These are phyloP conservation scores for Cutaneotrichosporon mucoides DNA, from an alignment of 1,284 basidiomycete genomes.

Conservation along the genomic window DNA sequence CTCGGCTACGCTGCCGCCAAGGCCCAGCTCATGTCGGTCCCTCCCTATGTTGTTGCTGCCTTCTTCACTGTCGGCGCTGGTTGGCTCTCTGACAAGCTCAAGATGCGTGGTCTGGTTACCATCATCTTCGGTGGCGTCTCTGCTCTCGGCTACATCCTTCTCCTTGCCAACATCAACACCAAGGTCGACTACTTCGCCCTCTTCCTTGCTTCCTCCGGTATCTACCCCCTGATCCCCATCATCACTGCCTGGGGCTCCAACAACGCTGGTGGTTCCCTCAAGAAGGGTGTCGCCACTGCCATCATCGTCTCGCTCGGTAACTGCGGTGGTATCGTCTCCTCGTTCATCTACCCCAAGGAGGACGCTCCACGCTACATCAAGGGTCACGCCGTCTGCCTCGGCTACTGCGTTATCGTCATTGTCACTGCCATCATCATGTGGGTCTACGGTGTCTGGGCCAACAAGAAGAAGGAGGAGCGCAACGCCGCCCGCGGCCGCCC, in stretches of 20 bases:
- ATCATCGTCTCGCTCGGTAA: slow-evolving; percentile 58
- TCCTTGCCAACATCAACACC: slow-evolving; percentile 38
- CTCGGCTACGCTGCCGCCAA: slow-evolving; percentile 62
- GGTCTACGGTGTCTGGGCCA: slow-evolving; percentile 23
- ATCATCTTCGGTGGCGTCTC: slow-evolving; percentile 39
- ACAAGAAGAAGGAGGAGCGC: slow-evolving; percentile 26
- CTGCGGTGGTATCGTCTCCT: slow-evolving; percentile 54
- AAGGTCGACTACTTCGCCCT: slow-evolving; percentile 56
- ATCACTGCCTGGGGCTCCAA: slow-evolving; percentile 58
- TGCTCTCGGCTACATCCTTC: slow-evolving; percentile 32
- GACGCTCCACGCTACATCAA: slow-evolving; percentile 28
- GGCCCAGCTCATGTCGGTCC: slow-evolving; percentile 58
- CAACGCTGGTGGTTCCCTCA: slow-evolving; percentile 58
- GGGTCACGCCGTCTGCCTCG: slow-evolving; percentile 35
- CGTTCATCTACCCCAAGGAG: slow-evolving; percentile 50
- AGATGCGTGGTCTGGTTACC: slow-evolving; percentile 39
- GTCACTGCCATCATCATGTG: slow-evolving; percentile 24
- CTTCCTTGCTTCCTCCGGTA: slow-evolving; percentile 57
- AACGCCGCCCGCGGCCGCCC: slow-evolving; percentile 27
- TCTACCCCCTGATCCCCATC: slow-evolving; percentile 57
- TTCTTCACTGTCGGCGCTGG: slow-evolving; percentile 39
- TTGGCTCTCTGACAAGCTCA: slow-evolving; percentile 39
- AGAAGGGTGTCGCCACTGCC: slow-evolving; percentile 56
- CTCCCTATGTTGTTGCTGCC: slow-evolving; percentile 40
- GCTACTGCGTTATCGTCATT: slow-evolving; percentile 27